Evolutionary conservation across 106 monocot species (phyloP), one percentile per base, ranked within the genome.

Genomic region (Apostasia ramifera): DNA sequence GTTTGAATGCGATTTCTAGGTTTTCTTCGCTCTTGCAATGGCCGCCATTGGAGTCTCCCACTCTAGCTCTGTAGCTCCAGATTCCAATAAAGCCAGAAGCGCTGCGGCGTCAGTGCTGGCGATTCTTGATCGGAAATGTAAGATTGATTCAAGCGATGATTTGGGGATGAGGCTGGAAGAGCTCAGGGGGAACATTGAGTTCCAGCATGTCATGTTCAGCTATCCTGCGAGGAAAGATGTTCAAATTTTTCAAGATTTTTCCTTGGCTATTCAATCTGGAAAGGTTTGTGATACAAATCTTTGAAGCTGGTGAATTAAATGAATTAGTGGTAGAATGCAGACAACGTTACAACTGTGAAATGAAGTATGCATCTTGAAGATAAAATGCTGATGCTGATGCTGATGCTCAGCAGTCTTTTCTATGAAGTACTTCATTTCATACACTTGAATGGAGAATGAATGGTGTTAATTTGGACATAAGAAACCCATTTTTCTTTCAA

Each of bases 41-140:
- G 68, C 68, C 2, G 68, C 68, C 6, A 68, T 68, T n/a, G 68
- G 68, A 55, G 43, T 68, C 43, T 68, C 68, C 44, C 68, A 68
- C 12, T 68, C 68, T 10, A 68, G 68, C 41, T 54, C 53, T 3
- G 68, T 55, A 41, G 68, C 68, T 40, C 55, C 55, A 42, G 68
- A 68, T 55, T 68, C 68, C 46, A 68, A 52, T 26, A 68, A 68
- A 68, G 68, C 68, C 40, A 53, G 55, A 55, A 3, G 52, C 41
- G 68, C 68, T 13, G 68, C 48, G 9, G 68, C 68, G 3, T 68
- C 68, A 6, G 43, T 68, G 13, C 41, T 68, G 8, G 52, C 40
- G 40, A 68, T 68, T 68, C 41, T 68, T 37, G 68, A 68, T 9
- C 68, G 68, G 40, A 9, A 68, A 43, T 44, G 53, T 42, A 68